Evolutionary conservation across 345 rosid species (phyloP).

Genomic region (Dipteronia sinensis): DNA sequence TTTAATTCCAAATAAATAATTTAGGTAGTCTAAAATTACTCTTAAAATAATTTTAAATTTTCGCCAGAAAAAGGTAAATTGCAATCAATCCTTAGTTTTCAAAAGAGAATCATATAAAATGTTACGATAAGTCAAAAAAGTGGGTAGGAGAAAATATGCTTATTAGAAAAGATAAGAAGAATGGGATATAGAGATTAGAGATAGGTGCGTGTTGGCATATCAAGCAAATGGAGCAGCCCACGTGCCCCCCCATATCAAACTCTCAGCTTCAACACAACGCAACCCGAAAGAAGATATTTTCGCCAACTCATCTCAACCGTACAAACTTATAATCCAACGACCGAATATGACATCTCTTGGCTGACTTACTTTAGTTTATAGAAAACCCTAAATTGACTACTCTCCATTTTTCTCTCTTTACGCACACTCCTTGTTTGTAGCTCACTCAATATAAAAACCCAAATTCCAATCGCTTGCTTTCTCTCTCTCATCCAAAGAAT

Average conservation of each 20-base stretch:
- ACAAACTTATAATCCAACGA: constrained; percentile 28
- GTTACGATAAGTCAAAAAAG: too few species aligned
- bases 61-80: too few species aligned
- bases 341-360: too few species aligned
- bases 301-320: constrained; percentile 4
- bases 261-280: constrained; percentile 11
- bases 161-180: not conserved
- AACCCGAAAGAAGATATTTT: not conserved
- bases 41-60: too few species aligned
- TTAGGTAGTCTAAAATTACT: too few species aligned
- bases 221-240: not conserved
- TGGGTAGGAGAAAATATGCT: too few species aligned
- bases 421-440: not conserved
- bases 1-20: too few species aligned
- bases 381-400: constrained; percentile 1
- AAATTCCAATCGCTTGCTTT: not conserved
- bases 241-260: not conserved
- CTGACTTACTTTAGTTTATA: not conserved
- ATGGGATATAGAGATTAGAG: too few species aligned
- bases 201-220: not conserved
- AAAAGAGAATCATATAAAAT: too few species aligned
- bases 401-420: not conserved
- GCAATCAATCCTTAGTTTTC: too few species aligned
- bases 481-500: not conserved
- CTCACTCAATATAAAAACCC: constrained; percentile 3